phyloP scores from a whole-genome alignment of 2,329 filamentous ascomycete genomes.

The Sarocladium kiliense region DNA sequence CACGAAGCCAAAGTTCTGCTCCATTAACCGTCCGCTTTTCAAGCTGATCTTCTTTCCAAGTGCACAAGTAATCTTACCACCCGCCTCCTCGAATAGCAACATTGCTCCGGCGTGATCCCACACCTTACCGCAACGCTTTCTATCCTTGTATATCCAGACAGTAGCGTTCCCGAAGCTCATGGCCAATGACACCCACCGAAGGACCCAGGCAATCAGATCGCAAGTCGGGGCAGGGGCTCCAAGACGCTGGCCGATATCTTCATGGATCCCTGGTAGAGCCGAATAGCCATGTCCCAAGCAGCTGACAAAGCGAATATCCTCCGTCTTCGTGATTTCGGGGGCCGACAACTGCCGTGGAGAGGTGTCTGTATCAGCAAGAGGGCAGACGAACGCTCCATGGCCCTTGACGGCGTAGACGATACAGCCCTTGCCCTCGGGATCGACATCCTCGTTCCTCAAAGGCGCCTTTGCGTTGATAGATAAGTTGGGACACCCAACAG shows the following conservation, averaged over 20 bases:
- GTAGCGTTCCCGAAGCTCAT: conserved; percentile 48
- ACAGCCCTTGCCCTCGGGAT: conserved; percentile 41
- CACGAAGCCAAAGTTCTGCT: conserved; percentile 50
- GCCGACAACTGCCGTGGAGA: neutral
- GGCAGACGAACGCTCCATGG: conserved; percentile 42
- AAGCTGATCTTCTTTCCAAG: conserved; percentile 47
- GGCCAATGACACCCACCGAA: conserved; percentile 48
- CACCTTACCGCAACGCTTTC: conserved; percentile 44
- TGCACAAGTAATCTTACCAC: conserved; percentile 50
- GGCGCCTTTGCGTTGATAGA: conserved; percentile 31
- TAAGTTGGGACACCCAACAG: conserved; percentile 44
- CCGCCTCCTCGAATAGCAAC: conserved; percentile 52
- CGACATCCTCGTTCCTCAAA: conserved; percentile 38
- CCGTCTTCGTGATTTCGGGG: neutral
- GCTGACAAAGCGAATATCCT: conserved; percentile 38
- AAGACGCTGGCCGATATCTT: conserved; percentile 35
- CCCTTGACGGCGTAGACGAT: conserved; percentile 46
- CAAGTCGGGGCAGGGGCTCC: conserved; percentile 36
- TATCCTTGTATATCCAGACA: conserved; percentile 50
- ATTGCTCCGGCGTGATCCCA: conserved; percentile 59
- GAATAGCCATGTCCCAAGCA: conserved; percentile 42
- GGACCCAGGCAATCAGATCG: conserved; percentile 52
- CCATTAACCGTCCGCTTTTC: conserved; percentile 41
- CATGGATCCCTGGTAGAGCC: conserved; percentile 41
- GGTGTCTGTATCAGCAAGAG: conserved; percentile 20